phyloP scores from a whole-genome alignment of 2,329 filamentous ascomycete genomes.

The Pezizomycotina sp. region DNA sequence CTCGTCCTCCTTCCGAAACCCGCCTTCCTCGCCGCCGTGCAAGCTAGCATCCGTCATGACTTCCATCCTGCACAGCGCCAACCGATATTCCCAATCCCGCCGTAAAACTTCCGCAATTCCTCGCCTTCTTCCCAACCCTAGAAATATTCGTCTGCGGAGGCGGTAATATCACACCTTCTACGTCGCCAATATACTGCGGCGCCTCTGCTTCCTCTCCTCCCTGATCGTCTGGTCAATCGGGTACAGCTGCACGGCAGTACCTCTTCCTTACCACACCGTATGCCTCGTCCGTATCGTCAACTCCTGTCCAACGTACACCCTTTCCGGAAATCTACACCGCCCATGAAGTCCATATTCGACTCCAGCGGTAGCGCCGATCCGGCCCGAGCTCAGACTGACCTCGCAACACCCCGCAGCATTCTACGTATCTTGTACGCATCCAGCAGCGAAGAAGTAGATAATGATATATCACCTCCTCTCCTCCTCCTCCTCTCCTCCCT shows the following conservation, averaged over 20 bases:
- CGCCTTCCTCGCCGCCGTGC: slow-evolving; percentile 47
- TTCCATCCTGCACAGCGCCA: slow-evolving; percentile 74
- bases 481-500: background rate
- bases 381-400: slow-evolving; percentile 61
- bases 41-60: slow-evolving; percentile 70
- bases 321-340: slow-evolving; percentile 80
- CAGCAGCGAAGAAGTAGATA: slow-evolving; percentile 31
- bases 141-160: slow-evolving; percentile 40
- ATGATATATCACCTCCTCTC: no score
- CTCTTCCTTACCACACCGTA: slow-evolving; percentile 80
- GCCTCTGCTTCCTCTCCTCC: slow-evolving; percentile 30
- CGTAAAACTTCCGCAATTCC: slow-evolving; percentile 69
- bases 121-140: slow-evolving; percentile 38
- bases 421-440: slow-evolving; percentile 54
- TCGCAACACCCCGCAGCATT: slow-evolving; percentile 60
- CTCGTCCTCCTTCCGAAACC: slow-evolving; percentile 39
- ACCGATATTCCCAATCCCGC: slow-evolving; percentile 69
- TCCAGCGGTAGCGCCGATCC: slow-evolving; percentile 69
- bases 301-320: slow-evolving; percentile 96
- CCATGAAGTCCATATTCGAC: slow-evolving; percentile 71
- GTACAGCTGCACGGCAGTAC: slow-evolving; percentile 64
- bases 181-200: slow-evolving; percentile 35
- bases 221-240: slow-evolving; percentile 26
- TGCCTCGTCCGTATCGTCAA: slow-evolving; percentile 91
- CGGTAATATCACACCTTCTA: slow-evolving; percentile 25